Conservation (phyloP, 805 yeast genomes). For the Sugiyamaella americana region DNA sequence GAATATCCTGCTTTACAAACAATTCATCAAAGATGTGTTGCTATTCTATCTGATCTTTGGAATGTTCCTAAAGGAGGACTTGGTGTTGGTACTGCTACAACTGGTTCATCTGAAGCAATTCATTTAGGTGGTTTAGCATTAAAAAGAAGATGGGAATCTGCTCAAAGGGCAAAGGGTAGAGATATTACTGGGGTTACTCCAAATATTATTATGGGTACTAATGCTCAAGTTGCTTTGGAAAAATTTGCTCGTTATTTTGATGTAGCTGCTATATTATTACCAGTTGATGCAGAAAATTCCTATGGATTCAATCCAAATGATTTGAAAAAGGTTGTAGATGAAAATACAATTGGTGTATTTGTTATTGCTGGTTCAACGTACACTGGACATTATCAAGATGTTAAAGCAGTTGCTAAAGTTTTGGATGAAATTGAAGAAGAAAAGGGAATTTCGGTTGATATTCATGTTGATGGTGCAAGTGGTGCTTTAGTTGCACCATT, state of each 20-base stretch:
- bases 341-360: constrained; percentile 87
- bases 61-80: constrained; percentile 48
- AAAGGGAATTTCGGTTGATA: constrained; percentile 63
- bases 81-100: constrained; percentile 84
- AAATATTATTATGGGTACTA: constrained; percentile 84
- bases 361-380: constrained; percentile 88
- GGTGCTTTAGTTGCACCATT: constrained; percentile 91
- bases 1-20: constrained; percentile 86
- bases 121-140: constrained; percentile 90
- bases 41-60: constrained; percentile 78
- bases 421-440: constrained; percentile 63
- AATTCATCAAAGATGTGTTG: constrained; percentile 73
- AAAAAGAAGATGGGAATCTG: constrained; percentile 83
- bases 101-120: constrained; percentile 91
- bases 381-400: constrained; percentile 88
- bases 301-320: constrained; percentile 58
- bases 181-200: constrained; percentile 49
- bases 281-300: constrained; percentile 53
- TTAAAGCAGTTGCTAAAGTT: constrained; percentile 52
- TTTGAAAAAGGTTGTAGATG: constrained; percentile 65
- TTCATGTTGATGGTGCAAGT: constrained; percentile 91
- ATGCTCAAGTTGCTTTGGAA: constrained; percentile 91
- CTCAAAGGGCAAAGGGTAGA: constrained; percentile 53
- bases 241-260: constrained; percentile 92
- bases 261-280: constrained; percentile 74